These are phyloP conservation scores for Rhizopogon vinicolor DNA, from an alignment of 768 basidiomycete genomes.

Conservation along the genomic window DNA sequence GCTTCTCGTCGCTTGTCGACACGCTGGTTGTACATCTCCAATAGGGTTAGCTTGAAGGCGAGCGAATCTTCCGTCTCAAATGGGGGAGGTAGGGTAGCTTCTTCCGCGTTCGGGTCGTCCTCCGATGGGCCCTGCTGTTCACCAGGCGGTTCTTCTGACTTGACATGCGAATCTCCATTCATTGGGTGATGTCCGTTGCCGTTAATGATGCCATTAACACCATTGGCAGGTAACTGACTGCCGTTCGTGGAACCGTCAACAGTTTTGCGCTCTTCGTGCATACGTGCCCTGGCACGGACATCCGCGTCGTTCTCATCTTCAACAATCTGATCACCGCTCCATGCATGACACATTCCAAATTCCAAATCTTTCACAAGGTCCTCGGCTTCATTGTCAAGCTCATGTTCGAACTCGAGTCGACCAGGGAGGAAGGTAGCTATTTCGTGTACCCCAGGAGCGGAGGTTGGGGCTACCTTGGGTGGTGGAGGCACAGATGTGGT, in stretches of 20 bases:
- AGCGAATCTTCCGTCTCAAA: constrained; percentile 83
- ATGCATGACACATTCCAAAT: constrained; percentile 84
- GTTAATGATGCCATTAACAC: constrained; percentile 26
- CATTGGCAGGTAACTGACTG: constrained; percentile 21
- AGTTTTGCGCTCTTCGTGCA: constrained; percentile 34
- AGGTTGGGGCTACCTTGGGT: constrained; percentile 77
- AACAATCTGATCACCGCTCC: constrained; percentile 75
- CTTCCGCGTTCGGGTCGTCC: constrained; percentile 57
- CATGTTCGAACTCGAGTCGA: constrained; percentile 97
- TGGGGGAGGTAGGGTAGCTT: constrained; percentile 67
- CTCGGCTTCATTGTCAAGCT: constrained; percentile 96
- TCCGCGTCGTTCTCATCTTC: constrained; percentile 79
- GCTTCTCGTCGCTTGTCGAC: constrained; percentile 80
- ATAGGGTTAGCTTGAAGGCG: constrained; percentile 79
- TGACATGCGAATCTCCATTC: constrained; percentile 31
- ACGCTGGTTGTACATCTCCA: constrained; percentile 90
- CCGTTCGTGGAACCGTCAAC: constrained; percentile 12
- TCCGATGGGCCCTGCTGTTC: constrained; percentile 35
- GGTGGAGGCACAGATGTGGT: constrained; percentile 49
- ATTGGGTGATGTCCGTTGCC: constrained; percentile 33
- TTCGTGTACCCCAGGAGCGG: constrained; percentile 89
- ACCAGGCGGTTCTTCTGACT: constrained; percentile 45
- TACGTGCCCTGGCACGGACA: constrained; percentile 47
- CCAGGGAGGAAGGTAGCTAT: constrained; percentile 91
- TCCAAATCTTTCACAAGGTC: constrained; percentile 93